Percentiles rank a stretch among this genome's conserved stretches.
These are phyloP conservation scores for Akanthomyces lecanii DNA, from an alignment of 2,329 filamentous ascomycete species.

Conservation along the genomic window DNA sequence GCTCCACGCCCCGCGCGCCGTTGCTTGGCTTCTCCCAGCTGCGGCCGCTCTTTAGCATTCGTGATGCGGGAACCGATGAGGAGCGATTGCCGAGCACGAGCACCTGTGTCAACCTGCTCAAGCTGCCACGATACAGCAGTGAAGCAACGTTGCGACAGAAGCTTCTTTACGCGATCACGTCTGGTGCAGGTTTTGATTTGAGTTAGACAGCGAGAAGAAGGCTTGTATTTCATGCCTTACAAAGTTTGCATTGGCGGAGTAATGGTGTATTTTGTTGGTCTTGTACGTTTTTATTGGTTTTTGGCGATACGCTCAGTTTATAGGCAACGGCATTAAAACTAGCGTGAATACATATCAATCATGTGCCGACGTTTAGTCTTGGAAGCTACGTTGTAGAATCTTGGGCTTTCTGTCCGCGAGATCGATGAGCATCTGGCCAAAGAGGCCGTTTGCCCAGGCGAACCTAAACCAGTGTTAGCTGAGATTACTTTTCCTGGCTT, in stretches of 20 bases:
- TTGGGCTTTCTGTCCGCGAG: constrained; percentile 68
- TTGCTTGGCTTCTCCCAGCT: constrained; percentile 84
- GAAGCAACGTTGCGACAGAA: constrained; percentile 68
- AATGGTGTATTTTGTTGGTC: background rate
- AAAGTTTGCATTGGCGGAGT: constrained; percentile 5
- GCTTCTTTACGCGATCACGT: constrained; percentile 82
- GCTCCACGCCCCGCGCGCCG: constrained; percentile 84
- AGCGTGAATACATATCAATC: constrained; percentile 5
- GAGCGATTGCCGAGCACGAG: constrained; percentile 89
- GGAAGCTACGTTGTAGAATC: constrained; percentile 50
- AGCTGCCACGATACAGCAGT: constrained; percentile 76
- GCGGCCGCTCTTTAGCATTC: constrained; percentile 81
- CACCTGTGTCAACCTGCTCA: constrained; percentile 92
- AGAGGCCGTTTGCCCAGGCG: constrained; percentile 85
- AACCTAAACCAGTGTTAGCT: constrained; percentile 52
- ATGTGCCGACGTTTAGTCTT: constrained; percentile 24
- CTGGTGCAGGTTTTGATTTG: constrained; percentile 88
- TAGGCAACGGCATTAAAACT: background rate
- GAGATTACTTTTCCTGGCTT: too few species aligned
- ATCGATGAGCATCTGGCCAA: constrained; percentile 76
- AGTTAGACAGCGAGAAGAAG: constrained; percentile 40
- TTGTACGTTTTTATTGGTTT: background rate
- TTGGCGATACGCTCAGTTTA: background rate
- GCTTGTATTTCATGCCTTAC: background rate
- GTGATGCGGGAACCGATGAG: constrained; percentile 58